phyloP scores from a whole-genome alignment of 345 rosid species.

The Pugionium cornutum region DNA sequence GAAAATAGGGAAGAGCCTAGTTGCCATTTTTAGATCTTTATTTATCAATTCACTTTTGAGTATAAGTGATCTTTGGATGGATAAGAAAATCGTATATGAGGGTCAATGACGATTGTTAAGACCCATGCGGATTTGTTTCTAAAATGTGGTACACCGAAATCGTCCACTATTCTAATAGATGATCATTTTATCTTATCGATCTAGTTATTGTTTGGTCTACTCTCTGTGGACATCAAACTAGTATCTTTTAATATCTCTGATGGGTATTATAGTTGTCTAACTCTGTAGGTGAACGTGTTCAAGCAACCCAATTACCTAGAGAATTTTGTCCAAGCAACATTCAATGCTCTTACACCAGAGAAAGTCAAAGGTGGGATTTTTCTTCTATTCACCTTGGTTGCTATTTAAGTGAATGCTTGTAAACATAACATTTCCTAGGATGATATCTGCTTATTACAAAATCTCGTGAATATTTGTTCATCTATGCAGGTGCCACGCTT shows the following conservation, averaged over 20 bases:
- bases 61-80: not conserved
- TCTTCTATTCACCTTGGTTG: not conserved
- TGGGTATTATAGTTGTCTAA: not conserved
- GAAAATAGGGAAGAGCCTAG: not conserved
- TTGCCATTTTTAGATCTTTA: not conserved
- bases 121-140: conserved; percentile 1
- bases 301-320: conserved; percentile 76
- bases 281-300: conserved; percentile 87
- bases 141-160: not conserved
- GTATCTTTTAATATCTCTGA: conserved; percentile 12
- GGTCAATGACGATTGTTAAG: not conserved
- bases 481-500: conserved; percentile 78
- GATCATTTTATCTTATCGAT: not conserved
- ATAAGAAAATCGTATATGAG: conserved; percentile 6
- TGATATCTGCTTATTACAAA: not conserved
- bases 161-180: not conserved
- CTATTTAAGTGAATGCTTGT: not conserved
- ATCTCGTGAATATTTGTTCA: conserved; percentile 16
- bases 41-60: not conserved
- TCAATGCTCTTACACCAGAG: conserved; percentile 72
- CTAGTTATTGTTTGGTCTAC: not conserved
- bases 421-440: not conserved
- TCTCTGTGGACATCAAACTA: conserved; percentile 7
- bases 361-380: conserved; percentile 70
- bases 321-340: conserved; percentile 89